Evolutionary conservation across 176 grass and related monocot genomes (phyloP).

Genomic region (Oryza longistaminata): DNA sequence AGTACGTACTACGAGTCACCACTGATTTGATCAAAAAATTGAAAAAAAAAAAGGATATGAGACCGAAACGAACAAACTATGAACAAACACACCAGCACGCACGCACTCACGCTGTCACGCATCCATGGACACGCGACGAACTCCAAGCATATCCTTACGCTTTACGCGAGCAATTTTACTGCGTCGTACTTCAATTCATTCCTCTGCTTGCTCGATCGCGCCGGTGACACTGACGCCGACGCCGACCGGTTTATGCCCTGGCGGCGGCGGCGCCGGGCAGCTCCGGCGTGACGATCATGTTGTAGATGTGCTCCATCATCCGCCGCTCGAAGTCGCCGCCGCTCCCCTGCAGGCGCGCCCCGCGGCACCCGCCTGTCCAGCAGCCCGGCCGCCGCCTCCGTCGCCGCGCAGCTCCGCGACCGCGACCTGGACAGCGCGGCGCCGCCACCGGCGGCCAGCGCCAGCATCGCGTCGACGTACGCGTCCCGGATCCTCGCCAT

Average conservation of each 20-base stretch:
- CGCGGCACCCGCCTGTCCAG: conserved; percentile 46
- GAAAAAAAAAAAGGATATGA: background rate
- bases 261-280: conserved; percentile 30
- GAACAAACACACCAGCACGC: background rate
- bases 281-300: conserved; percentile 48
- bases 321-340: conserved; percentile 51
- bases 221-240: background rate
- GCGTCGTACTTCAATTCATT: background rate
- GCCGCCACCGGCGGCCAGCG: conserved; percentile 30
- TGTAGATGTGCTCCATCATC: conserved; percentile 66
- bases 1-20: too few relatives aligned
- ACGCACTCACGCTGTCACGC: too few relatives aligned
- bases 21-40: background rate
- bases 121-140: background rate
- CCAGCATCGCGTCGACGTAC: conserved; percentile 59
- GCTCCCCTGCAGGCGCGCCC: conserved; percentile 12
- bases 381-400: conserved; percentile 30
- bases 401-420: conserved; percentile 17
- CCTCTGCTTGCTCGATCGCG: too few relatives aligned
- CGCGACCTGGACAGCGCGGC: conserved; percentile 14
- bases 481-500: conserved; percentile 39
- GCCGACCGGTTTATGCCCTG: background rate
- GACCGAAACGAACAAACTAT: background rate
- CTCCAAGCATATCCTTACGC: background rate
- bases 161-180: too few relatives aligned